Percentiles rank a stretch among this genome's conserved stretches.
Evolutionary conservation across 306 rosid genomes (phyloP).

Genomic region (Lathyrus tuberosus): DNA sequence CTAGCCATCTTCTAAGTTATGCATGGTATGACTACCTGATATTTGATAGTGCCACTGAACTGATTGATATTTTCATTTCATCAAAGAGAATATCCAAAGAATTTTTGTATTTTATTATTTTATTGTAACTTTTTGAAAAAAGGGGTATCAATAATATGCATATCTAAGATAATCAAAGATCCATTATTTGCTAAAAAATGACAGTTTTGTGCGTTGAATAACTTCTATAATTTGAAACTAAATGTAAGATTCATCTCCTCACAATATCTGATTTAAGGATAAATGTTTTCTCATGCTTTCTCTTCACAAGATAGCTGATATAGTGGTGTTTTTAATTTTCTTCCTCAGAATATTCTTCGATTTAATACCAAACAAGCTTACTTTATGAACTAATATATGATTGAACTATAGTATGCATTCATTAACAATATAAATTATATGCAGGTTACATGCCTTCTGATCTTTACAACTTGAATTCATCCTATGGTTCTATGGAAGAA

Average conservation of each 20-base stretch:
- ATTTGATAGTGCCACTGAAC: conserved; percentile 4
- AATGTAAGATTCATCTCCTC: conserved; percentile 1
- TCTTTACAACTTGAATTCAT: conserved; percentile 79
- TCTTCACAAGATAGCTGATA: conserved; percentile 7
- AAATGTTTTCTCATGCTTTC: conserved; percentile 13
- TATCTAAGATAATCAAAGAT: conserved; percentile 9
- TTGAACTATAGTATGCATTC: conserved; percentile 24
- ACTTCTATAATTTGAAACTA: conserved; percentile 14
- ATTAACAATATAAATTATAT: conserved; percentile 36
- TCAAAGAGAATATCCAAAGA: conserved; percentile 19
- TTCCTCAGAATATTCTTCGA: conserved; percentile 15
- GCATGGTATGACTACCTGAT: conserved; percentile 17
- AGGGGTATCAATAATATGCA: background rate
- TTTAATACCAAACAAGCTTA: conserved; percentile 15
- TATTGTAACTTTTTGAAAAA: background rate
- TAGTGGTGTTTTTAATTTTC: background rate
- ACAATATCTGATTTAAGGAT: conserved; percentile 18
- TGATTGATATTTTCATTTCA: conserved; percentile 21
- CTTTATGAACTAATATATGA: conserved; percentile 25
- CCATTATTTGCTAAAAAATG: conserved; percentile 19
- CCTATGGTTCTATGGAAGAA: conserved; percentile 73
- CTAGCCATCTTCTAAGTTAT: conserved; percentile 4
- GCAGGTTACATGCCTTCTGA: conserved; percentile 90
- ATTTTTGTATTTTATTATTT: conserved; percentile 17
- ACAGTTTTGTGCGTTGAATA: conserved; percentile 23